Evolutionary conservation across 192 early-diverging fungal genomes (phyloP).

Genomic region (Cladochytrium replicatum): DNA sequence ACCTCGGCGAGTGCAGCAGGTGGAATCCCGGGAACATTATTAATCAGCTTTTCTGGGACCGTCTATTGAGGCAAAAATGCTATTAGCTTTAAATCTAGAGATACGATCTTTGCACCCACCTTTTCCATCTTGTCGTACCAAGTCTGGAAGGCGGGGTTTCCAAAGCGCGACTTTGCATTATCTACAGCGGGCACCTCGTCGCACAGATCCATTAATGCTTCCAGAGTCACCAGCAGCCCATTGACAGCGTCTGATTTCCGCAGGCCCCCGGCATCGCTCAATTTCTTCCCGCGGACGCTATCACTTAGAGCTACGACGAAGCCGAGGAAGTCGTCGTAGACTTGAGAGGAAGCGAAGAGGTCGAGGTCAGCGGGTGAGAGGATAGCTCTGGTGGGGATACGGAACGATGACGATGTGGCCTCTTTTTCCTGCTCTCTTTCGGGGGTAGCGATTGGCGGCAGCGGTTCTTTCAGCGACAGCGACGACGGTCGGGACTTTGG

Average conservation of each 20-base stretch:
- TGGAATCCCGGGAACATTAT: constrained; percentile 17
- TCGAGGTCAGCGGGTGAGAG: too few relatives aligned
- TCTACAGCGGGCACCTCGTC: constrained; percentile 63
- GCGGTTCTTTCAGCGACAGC: too few relatives aligned
- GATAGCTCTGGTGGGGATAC: too few relatives aligned
- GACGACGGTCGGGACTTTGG: too few relatives aligned
- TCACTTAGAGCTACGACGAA: too few relatives aligned
- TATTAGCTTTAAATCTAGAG: neutral
- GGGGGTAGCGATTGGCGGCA: too few relatives aligned
- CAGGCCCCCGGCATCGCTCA: too few relatives aligned
- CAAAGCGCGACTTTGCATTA: constrained; percentile 74
- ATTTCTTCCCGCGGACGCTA: too few relatives aligned
- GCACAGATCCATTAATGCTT: constrained; percentile 46
- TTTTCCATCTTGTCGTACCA: constrained; percentile 70
- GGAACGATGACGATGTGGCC: too few relatives aligned
- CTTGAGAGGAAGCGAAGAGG: too few relatives aligned
- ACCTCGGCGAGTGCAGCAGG: constrained; percentile 44
- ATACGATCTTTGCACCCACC: constrained; percentile 29
- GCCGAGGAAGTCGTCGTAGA: too few relatives aligned
- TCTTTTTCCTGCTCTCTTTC: too few relatives aligned
- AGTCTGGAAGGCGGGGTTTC: constrained; percentile 86
- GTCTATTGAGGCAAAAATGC: constrained; percentile 17
- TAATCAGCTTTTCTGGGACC: constrained; percentile 1
- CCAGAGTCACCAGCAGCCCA: constrained; percentile 55
- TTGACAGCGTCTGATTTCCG: constrained; percentile 24